Conservation (phyloP, 192 early-diverging fungal genomes). For the Podila epicladia region DNA sequence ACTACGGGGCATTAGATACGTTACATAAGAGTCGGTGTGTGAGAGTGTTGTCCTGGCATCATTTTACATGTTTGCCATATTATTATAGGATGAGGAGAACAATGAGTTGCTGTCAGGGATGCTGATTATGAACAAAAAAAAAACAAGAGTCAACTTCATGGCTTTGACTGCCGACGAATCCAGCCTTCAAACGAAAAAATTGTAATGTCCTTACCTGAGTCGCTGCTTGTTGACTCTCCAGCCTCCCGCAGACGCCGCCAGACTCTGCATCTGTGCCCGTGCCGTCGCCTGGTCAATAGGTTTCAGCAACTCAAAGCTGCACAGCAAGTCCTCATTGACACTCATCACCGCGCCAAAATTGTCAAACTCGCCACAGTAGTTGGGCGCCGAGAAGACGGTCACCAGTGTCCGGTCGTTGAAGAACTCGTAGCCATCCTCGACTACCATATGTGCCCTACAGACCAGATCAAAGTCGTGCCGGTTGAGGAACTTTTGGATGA, state of each 20-base stretch:
- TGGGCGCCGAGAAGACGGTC: slow-evolving; percentile 94
- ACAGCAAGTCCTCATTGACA: slow-evolving; percentile 89
- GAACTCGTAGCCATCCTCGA: slow-evolving; percentile 98
- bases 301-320: slow-evolving; percentile 86
- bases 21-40: too few relatives aligned
- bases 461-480: slow-evolving; percentile 93
- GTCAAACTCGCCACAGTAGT: slow-evolving; percentile 98
- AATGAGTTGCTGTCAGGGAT: slow-evolving; percentile 25
- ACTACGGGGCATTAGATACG: too few relatives aligned
- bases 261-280: slow-evolving; percentile 49
- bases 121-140: slow-evolving; percentile 1
- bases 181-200: neutral
- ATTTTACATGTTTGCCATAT: neutral
- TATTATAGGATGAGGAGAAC: slow-evolving; percentile 3
- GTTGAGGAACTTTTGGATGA: slow-evolving; percentile 85
- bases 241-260: slow-evolving; percentile 39
- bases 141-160: slow-evolving; percentile 1
- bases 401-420: slow-evolving; percentile 91
- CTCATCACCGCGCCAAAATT: slow-evolving; percentile 92
- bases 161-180: neutral
- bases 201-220: slow-evolving; percentile 23
- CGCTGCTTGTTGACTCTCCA: slow-evolving; percentile 51
- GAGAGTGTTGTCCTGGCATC: too few relatives aligned
- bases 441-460: slow-evolving; percentile 94
- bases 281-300: slow-evolving; percentile 57